Conservation (phyloP, 257 asterid species). For the Leptodermis oblonga region DNA sequence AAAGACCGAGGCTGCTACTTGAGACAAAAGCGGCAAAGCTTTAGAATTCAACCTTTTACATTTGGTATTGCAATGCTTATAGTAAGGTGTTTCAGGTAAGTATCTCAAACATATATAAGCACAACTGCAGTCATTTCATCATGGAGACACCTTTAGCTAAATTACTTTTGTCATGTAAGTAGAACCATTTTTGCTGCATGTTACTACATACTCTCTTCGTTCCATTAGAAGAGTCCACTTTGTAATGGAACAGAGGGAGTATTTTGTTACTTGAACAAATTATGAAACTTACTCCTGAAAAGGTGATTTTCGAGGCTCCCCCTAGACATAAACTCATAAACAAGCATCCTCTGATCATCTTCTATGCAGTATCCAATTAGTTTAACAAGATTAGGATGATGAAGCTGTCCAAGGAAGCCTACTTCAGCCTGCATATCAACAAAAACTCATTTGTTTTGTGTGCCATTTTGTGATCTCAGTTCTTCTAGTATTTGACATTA, state of each 20-base stretch:
- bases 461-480: constrained; percentile 11
- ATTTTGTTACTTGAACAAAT: not conserved
- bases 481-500: constrained; percentile 18
- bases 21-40: not conserved
- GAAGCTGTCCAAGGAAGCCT: constrained; percentile 91
- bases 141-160: not conserved
- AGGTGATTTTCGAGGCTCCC: constrained; percentile 98
- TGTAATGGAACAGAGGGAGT: too few species aligned
- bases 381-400: constrained; percentile 86
- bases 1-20: not conserved
- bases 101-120: not conserved
- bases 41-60: not conserved
- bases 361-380: constrained; percentile 88
- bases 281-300: constrained; percentile 63
- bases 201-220: not conserved
- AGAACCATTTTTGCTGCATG: not conserved
- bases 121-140: not conserved
- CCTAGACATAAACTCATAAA: constrained; percentile 91
- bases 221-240: not conserved
- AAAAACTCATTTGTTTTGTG: constrained; percentile 18
- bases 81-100: not conserved
- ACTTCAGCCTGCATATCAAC: constrained; percentile 85
- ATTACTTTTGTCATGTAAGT: not conserved
- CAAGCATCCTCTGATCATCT: constrained; percentile 93
- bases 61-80: not conserved